Conservation (phyloP, 164 flowering plant species). For the Umbellularia californica region DNA sequence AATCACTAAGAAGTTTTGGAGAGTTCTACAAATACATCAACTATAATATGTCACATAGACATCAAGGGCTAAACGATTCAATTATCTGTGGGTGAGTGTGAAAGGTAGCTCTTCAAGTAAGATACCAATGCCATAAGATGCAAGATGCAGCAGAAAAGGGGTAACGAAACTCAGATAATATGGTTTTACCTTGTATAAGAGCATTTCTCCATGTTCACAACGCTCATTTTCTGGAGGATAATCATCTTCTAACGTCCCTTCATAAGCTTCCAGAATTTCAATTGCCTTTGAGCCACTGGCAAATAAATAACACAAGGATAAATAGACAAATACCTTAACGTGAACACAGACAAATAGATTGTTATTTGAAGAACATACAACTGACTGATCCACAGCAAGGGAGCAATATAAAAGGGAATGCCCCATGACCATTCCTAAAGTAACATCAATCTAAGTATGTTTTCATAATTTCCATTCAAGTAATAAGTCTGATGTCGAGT, state of each 20-base stretch:
- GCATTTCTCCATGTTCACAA: constrained; percentile 97
- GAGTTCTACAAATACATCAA: too few species aligned
- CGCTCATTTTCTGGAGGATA: constrained; percentile 96
- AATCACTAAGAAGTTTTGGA: too few species aligned
- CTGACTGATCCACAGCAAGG: too few species aligned
- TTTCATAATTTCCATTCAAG: too few species aligned
- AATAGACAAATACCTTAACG: background rate
- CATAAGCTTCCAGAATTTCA: constrained; percentile 97
- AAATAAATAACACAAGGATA: background rate
- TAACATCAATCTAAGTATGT: too few species aligned
- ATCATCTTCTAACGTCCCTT: constrained; percentile 97
- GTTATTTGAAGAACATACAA: too few species aligned
- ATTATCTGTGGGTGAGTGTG: background rate
- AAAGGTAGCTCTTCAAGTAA: background rate
- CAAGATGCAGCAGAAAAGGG: background rate
- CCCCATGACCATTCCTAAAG: too few species aligned
- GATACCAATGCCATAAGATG: background rate
- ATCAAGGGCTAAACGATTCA: too few species aligned
- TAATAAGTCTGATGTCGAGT: too few species aligned
- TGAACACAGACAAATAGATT: background rate
- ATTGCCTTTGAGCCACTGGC: constrained; percentile 82
- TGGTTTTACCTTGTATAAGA: constrained; percentile 82
- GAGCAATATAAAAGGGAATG: too few species aligned
- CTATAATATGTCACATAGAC: too few species aligned
- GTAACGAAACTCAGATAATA: background rate